phyloP scores from a whole-genome alignment of 306 rosid species.

The Corylus americana region DNA sequence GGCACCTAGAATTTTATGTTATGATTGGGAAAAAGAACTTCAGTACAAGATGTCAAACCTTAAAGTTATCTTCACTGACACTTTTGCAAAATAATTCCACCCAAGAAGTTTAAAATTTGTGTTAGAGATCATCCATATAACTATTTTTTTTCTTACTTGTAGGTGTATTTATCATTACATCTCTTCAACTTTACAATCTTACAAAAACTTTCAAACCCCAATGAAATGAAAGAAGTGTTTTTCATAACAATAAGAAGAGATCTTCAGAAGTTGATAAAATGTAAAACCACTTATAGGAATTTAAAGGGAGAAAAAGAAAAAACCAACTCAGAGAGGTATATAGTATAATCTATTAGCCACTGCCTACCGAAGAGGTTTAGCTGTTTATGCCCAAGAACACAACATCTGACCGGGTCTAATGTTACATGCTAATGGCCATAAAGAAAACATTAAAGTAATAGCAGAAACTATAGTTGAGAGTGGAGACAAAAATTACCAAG shows the following conservation, averaged over 20 bases:
- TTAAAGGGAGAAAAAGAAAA: background rate
- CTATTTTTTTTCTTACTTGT: background rate
- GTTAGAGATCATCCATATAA: background rate
- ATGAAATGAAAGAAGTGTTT: background rate
- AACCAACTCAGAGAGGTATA: background rate
- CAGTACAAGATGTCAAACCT: constrained; percentile 14
- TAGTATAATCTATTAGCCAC: background rate
- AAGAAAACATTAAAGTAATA: background rate
- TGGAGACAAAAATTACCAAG: background rate
- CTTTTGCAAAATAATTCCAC: background rate
- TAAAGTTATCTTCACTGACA: background rate
- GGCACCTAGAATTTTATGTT: constrained; percentile 57
- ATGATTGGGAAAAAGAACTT: constrained; percentile 27
- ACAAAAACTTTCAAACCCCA: background rate
- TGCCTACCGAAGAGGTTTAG: background rate
- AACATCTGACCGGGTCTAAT: background rate
- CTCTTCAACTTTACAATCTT: background rate
- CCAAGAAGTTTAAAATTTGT: background rate
- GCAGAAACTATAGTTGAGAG: background rate
- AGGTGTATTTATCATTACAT: background rate
- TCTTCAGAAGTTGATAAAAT: background rate
- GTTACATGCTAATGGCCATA: background rate
- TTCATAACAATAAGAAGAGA: background rate
- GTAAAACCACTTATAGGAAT: background rate
- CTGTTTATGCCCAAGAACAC: background rate